Evolutionary conservation across 2,329 filamentous ascomycete species (phyloP).

Genomic region (Nectriaceae sp.): DNA sequence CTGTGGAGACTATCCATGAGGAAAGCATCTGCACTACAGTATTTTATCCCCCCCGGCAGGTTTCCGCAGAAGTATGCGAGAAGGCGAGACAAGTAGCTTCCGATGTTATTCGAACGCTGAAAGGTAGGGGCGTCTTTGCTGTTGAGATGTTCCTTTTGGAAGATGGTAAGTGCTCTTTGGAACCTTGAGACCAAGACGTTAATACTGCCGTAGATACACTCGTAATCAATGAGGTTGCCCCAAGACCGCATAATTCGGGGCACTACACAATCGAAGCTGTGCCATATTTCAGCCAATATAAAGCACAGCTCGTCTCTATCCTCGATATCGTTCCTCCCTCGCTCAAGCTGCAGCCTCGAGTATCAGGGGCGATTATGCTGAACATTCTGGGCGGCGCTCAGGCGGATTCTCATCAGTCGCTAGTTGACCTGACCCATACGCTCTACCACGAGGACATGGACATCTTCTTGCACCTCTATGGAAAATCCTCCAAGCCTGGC

Average conservation of each 20-base stretch:
- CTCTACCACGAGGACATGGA: conserved; percentile 48
- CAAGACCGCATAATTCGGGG: conserved; percentile 83
- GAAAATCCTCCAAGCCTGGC: conserved; percentile 82
- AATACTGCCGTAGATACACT: conserved; percentile 51
- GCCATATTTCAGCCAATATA: conserved; percentile 83
- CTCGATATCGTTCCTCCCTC: conserved; percentile 64
- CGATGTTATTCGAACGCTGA: conserved; percentile 76
- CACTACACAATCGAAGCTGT: conserved; percentile 96
- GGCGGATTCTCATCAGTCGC: conserved; percentile 59
- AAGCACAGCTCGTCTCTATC: conserved; percentile 85
- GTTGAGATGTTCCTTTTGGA: conserved; percentile 92
- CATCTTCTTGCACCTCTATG: conserved; percentile 80
- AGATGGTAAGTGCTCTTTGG: conserved; percentile 51
- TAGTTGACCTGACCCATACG: conserved; percentile 48
- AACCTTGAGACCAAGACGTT: not conserved
- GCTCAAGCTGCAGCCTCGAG: conserved; percentile 58
- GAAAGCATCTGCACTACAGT: conserved; percentile 94
- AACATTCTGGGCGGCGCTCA: conserved; percentile 75
- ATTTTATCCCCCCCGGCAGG: conserved; percentile 78
- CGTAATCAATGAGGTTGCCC: conserved; percentile 85
- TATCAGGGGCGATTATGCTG: conserved; percentile 70
- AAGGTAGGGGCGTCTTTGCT: conserved; percentile 90
- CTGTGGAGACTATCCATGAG: conserved; percentile 92
- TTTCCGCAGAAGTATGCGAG: conserved; percentile 60
- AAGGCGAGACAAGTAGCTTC: conserved; percentile 76